phyloP scores from a whole-genome alignment of 345 rosid genomes.

The Bretschneidera sinensis region DNA sequence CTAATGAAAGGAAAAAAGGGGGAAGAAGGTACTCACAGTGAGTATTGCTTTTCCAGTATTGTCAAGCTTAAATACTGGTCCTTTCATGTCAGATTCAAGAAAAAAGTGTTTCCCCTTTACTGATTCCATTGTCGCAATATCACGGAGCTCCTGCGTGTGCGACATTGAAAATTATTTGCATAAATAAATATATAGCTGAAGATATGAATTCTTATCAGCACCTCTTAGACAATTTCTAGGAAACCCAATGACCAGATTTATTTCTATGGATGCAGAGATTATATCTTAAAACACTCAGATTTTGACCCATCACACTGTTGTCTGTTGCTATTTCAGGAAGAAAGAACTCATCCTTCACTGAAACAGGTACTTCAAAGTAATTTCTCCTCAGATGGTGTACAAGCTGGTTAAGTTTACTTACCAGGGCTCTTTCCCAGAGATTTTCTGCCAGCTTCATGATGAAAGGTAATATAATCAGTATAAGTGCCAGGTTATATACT shows the following conservation, averaged over 20 bases:
- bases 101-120: slow-evolving; percentile 76
- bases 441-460: slow-evolving; percentile 66
- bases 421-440: slow-evolving; percentile 88
- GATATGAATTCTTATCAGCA: slow-evolving; percentile 8
- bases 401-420: slow-evolving; percentile 27
- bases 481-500: slow-evolving; percentile 7
- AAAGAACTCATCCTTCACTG: neutral
- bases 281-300: no score
- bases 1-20: neutral
- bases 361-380: neutral
- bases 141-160: slow-evolving; percentile 63
- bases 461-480: slow-evolving; percentile 14
- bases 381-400: neutral
- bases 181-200: no score
- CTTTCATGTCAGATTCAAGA: slow-evolving; percentile 83
- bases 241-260: neutral
- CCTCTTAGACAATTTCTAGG: neutral
- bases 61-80: slow-evolving; percentile 83
- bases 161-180: slow-evolving; percentile 6
- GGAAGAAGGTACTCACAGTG: slow-evolving; percentile 47
- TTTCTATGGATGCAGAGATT: no score
- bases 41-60: slow-evolving; percentile 87
- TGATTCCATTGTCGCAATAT: slow-evolving; percentile 57
- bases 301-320: no score
- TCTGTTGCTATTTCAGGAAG: neutral